A percentile compares a stretch with the other conserved stretches of the same genome.
phyloP scores from a whole-genome alignment of 306 rosid species.

The Begonia masoniana region DNA sequence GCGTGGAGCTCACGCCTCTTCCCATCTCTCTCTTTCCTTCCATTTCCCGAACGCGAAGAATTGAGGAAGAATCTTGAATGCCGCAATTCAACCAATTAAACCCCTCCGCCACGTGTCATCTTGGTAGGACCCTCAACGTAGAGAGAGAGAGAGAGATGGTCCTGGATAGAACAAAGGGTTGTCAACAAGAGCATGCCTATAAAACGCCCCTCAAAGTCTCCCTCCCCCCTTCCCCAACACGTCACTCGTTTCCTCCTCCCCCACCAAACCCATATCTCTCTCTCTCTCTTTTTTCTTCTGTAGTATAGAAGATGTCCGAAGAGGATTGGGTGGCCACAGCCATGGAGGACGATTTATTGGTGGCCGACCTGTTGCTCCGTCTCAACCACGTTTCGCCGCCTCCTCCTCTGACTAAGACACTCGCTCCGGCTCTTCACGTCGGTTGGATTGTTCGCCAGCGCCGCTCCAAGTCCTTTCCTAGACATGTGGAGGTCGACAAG shows the following conservation, averaged over 20 bases:
- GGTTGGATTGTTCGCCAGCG: slow-evolving; percentile 46
- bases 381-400: slow-evolving; percentile 13
- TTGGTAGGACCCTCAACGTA: too few relatives aligned
- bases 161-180: too few relatives aligned
- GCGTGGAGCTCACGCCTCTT: neutral
- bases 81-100: too few relatives aligned
- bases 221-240: slow-evolving; percentile 1
- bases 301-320: slow-evolving; percentile 11
- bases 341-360: slow-evolving; percentile 42
- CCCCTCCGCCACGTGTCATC: too few relatives aligned
- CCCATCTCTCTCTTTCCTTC: neutral
- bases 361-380: slow-evolving; percentile 30
- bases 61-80: neutral
- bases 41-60: neutral
- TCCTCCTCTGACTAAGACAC: neutral
- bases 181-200: too few relatives aligned
- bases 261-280: neutral
- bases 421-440: slow-evolving; percentile 6
- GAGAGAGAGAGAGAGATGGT: too few relatives aligned
- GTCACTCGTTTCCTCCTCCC: neutral
- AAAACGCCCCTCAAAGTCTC: too few relatives aligned
- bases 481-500: slow-evolving; percentile 2
- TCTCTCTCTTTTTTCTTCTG: neutral
- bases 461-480: slow-evolving; percentile 33
- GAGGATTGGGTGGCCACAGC: slow-evolving; percentile 56